Percentiles rank a stretch among this genome's conserved stretches.
phyloP scores from a whole-genome alignment of 1,139 yeast species.

The Nakaseomyces delphensis region DNA sequence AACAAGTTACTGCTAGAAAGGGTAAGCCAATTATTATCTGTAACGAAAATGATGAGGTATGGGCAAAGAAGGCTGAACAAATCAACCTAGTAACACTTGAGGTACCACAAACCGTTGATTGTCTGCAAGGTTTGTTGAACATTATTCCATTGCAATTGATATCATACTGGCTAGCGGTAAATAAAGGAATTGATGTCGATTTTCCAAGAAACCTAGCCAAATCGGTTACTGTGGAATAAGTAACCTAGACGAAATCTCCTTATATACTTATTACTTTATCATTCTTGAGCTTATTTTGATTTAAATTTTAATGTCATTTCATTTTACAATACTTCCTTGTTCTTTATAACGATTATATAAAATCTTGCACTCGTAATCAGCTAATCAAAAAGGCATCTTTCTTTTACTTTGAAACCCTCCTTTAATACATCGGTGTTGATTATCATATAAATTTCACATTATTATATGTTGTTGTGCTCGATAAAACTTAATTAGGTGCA shows the following conservation, averaged over 20 bases:
- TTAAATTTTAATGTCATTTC: conserved; percentile 2
- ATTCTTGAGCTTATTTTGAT: too few relatives aligned
- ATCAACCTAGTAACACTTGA: conserved; percentile 54
- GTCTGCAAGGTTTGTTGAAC: conserved; percentile 92
- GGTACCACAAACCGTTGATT: conserved; percentile 93
- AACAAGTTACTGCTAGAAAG: conserved; percentile 94
- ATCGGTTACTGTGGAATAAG: conserved; percentile 79
- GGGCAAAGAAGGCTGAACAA: conserved; percentile 41
- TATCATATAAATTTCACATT: too few relatives aligned
- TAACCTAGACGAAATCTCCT: conserved; percentile 6
- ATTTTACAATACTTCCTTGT: too few relatives aligned
- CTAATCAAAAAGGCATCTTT: too few relatives aligned
- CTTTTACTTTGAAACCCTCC: too few relatives aligned
- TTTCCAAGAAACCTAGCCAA: conserved; percentile 98
- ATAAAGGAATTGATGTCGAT: conserved; percentile 94
- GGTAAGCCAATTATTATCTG: conserved; percentile 94
- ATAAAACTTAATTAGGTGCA: too few relatives aligned
- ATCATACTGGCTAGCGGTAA: conserved; percentile 95
- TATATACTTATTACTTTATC: background rate
- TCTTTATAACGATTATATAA: too few relatives aligned
- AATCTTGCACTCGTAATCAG: too few relatives aligned
- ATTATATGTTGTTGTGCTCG: too few relatives aligned
- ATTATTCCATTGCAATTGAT: conserved; percentile 92
- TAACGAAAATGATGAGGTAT: conserved; percentile 72
- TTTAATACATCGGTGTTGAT: too few relatives aligned